Base-by-base conservation (phyloP, 129 eudicot species). In the Chrysanthemum makinoi region DNA sequence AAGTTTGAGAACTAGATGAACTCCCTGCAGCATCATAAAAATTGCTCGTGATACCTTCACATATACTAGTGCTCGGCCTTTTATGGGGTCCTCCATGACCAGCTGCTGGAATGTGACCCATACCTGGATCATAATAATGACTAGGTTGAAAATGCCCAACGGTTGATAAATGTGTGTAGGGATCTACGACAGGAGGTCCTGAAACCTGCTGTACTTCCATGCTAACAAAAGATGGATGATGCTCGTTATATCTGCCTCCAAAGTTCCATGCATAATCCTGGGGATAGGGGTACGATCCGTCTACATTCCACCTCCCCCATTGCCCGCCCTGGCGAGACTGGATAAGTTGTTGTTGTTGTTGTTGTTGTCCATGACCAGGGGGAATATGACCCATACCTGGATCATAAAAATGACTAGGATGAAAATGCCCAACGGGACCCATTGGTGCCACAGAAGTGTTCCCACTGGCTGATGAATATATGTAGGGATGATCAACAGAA, bases 1-100 rank as follows among this genome's bases (percentile, higher is more conserved):
- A 67, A 58, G 59, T 68, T 75, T 57, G 80, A 65, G 83, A 73
- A 24, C 80, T 22, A 49, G 80, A 82, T 51, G 83, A 82, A 28
- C 83, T 78, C 58, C 68, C 83, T 28, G 62, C 80, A 43, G 62
- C 80, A 43, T 61, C 53, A 73, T 62, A 73, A 20, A 59, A 82
- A 50, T 20, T 57, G 65, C 74, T 73, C 33, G 80, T 26, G 59
- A 80, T 68, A 56, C 77, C 82, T 64, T 62, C 80, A 13, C 47
- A 48, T 35, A 62, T 30, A 60, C 22, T 17, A 12, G 67, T 55
- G 54, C 12, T 14, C 73, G 74, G 78, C 35, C 86, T 82, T 69
- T 82, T 82, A 69, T 11, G 44, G 43, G 75, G 49, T 48, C 66
- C 46, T 69, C 57, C 67, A 39, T 24, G 44, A 58, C 53, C 72